Base-by-base conservation (phyloP, 1,284 basidiomycete species). In the Boletus albobrunnescens region DNA sequence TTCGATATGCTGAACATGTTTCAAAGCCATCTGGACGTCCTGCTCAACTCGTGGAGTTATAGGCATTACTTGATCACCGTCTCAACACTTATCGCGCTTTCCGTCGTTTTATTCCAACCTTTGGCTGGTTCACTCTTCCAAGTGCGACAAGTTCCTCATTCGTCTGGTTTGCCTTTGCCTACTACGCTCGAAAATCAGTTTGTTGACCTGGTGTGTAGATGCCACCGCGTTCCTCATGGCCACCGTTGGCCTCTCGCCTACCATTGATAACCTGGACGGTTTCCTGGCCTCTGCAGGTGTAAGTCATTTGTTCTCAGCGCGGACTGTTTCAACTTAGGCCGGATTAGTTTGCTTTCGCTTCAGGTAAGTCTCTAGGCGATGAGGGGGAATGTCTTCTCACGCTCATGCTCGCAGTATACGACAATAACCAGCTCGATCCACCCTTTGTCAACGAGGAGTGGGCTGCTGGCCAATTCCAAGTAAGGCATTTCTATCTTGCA, bases 281-380 rank as follows among this genome's bases (percentile, higher is more conserved):
- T 84, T 83, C 56, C 64, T 76, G 8, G 75, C 82, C 26, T 76
- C 82, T 7, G 75, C 79, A 17, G 82, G 83, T 19, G 76, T 78
- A 56, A 53, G 74, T 67, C 6, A 10, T 39, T 14, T 14, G 6
- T 23, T 41, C 3, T 8, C 33, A 12, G n/a, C 19, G 13, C 27
- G 5, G 12, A 41, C 32, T 12, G 39, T 26, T 16, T 19, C 5
- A 0, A 41, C 36, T 42, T 19, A 47, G 39, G 11, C 14, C 31
- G 24, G 32, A 41, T 20, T 43, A 75, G 73, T 77, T 71, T 56
- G 65, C 64, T 12, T 66, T 74, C 44, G 71, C 75, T 17, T 66
- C 76, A 49, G 68, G 71, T 58, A 57, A 47, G 27, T 16, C 47
- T 55, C 36, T 45, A 50, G 20, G 13, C n/a, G 3, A 33, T 17